These are phyloP conservation scores for Sordariomycetes sp. DNA, from an alignment of 2,329 filamentous ascomycete species.

Conservation along the genomic window DNA sequence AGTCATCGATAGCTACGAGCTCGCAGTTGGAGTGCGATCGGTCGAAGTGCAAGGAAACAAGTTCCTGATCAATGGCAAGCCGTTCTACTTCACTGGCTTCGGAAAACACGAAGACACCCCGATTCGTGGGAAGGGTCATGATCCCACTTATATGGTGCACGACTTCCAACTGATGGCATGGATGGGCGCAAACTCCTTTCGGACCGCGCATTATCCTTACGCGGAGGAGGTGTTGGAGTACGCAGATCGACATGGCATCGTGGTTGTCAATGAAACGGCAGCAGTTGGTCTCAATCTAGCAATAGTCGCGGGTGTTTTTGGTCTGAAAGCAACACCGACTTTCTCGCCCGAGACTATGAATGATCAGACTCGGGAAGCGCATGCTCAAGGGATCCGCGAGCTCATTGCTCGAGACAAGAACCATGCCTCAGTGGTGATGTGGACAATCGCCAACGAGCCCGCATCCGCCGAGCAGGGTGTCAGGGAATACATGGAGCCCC, in stretches of 20 bases:
- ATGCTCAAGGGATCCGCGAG: constrained; percentile 13
- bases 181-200: constrained; percentile 20
- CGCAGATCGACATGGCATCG: constrained; percentile 16
- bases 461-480: constrained; percentile 11
- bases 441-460: constrained; percentile 15
- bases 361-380: constrained; percentile 9
- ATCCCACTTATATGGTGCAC: constrained; percentile 18
- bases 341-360: constrained; percentile 11
- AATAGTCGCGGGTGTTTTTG: too few relatives aligned
- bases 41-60: constrained; percentile 10
- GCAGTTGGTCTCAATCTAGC: constrained; percentile 15
- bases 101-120: constrained; percentile 17
- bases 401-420: constrained; percentile 16
- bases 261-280: constrained; percentile 17
- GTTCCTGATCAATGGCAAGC: constrained; percentile 16
- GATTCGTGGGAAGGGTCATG: constrained; percentile 18
- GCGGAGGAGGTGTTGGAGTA: constrained; percentile 17
- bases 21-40: constrained; percentile 12
- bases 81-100: constrained; percentile 19
- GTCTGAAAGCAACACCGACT: constrained; percentile 5
- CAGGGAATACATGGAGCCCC: constrained; percentile 14
- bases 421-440: constrained; percentile 15
- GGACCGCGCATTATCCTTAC: constrained; percentile 19
- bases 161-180: constrained; percentile 18
- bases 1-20: constrained; percentile 11